Evolutionary conservation across 768 basidiomycete species (phyloP).

Genomic region (Mycena albidolilacea): DNA sequence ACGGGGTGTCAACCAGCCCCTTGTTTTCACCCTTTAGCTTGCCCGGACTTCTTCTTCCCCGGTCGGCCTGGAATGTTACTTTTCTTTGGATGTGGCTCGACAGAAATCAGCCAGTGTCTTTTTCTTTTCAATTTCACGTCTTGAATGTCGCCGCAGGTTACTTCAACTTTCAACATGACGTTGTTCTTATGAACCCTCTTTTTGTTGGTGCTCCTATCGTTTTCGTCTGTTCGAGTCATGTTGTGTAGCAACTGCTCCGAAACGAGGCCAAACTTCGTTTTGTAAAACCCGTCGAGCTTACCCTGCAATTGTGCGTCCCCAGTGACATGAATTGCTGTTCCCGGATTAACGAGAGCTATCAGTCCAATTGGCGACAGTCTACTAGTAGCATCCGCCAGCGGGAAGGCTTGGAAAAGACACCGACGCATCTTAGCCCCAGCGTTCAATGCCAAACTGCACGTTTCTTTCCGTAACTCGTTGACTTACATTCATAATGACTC

Average conservation of each 20-base stretch:
- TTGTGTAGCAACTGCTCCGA: constrained; percentile 22
- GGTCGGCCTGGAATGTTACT: constrained; percentile 22
- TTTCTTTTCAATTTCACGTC: not conserved
- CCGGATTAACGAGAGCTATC: not conserved
- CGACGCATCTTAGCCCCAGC: constrained; percentile 20
- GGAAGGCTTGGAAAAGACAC: constrained; percentile 14
- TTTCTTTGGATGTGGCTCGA: constrained; percentile 28
- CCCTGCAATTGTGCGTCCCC: constrained; percentile 13
- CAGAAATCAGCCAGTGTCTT: constrained; percentile 8
- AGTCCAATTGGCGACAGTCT: constrained; percentile 21
- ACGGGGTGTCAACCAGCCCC: constrained; percentile 15
- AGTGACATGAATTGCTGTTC: not conserved
- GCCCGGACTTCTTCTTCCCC: constrained; percentile 21
- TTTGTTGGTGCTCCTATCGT: constrained; percentile 17
- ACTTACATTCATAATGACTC: not conserved
- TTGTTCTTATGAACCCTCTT: constrained; percentile 21
- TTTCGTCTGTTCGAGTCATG: constrained; percentile 21
- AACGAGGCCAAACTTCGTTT: constrained; percentile 22
- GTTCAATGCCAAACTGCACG: constrained; percentile 21
- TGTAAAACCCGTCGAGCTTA: constrained; percentile 26
- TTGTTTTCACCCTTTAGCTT: constrained; percentile 26
- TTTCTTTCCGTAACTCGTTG: not conserved
- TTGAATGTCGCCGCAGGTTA: not conserved
- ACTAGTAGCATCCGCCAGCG: constrained; percentile 21
- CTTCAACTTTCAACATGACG: constrained; percentile 20